Percentiles rank a stretch among this genome's conserved stretches.
phyloP scores from a whole-genome alignment of 768 basidiomycete genomes.

The Boletus vinaceobasis region DNA sequence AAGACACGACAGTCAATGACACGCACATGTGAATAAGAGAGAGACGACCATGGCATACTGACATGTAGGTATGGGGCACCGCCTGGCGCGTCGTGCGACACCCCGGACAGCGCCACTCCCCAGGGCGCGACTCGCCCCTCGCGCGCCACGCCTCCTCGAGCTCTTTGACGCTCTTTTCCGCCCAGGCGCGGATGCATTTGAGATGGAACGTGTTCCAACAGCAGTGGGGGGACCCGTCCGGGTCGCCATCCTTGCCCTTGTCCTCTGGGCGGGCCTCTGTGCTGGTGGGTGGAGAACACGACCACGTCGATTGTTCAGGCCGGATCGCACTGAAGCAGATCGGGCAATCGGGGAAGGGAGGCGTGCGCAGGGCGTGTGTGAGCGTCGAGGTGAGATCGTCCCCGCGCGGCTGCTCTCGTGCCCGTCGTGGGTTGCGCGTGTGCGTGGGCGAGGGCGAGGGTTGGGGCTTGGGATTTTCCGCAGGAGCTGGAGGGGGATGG shows the following conservation, averaged over 20 bases:
- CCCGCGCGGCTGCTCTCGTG: conserved; percentile 19
- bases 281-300: conserved; percentile 60
- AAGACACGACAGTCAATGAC: neutral
- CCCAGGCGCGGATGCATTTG: conserved; percentile 88
- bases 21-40: neutral
- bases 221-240: conserved; percentile 43
- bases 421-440: neutral
- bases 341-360: conserved; percentile 74
- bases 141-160: conserved; percentile 68
- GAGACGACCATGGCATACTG: neutral
- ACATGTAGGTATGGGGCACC: conserved; percentile 68
- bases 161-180: conserved; percentile 73
- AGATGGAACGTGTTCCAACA: conserved; percentile 94
- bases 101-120: conserved; percentile 92
- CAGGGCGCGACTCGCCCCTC: conserved; percentile 62
- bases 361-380: conserved; percentile 58
- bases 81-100: conserved; percentile 78
- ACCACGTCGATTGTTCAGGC: conserved; percentile 82
- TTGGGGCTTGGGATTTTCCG: neutral
- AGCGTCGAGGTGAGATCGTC: conserved; percentile 77
- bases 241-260: conserved; percentile 12
- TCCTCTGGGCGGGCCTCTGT: neutral
- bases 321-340: conserved; percentile 82
- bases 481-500: neutral
- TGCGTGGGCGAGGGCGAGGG: neutral